phyloP scores from a whole-genome alignment of 2,329 filamentous ascomycete species.

The Trichophaea hybrida region DNA sequence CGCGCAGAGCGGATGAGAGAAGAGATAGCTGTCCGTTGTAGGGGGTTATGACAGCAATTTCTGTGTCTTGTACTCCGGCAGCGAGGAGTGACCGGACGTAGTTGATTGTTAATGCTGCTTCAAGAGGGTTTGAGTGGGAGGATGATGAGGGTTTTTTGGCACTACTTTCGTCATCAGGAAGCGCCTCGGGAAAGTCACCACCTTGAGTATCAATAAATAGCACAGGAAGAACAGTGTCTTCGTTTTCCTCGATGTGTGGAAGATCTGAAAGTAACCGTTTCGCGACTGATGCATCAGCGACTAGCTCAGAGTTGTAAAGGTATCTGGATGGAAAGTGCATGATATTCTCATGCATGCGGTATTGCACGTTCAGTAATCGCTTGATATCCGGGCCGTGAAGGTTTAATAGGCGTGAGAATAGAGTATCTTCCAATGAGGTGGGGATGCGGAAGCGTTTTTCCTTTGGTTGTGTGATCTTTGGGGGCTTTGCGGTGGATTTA shows the following conservation, averaged over 20 bases:
- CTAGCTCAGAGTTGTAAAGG: slow-evolving; percentile 67
- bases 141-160: slow-evolving; percentile 8
- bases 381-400: slow-evolving; percentile 76
- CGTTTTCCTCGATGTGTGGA: slow-evolving; percentile 57
- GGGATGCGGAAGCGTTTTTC: slow-evolving; percentile 31
- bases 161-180: slow-evolving; percentile 4
- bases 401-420: slow-evolving; percentile 76
- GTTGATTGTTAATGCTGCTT: slow-evolving; percentile 48
- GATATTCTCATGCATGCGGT: slow-evolving; percentile 92
- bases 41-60: slow-evolving; percentile 87
- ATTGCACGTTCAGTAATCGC: slow-evolving; percentile 89
- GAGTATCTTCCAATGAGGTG: slow-evolving; percentile 61
- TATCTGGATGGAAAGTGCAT: slow-evolving; percentile 88
- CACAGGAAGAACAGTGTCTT: slow-evolving; percentile 75
- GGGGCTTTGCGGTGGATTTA: slow-evolving; percentile 45
- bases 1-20: slow-evolving; percentile 61
- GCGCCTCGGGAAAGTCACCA: slow-evolving; percentile 68
- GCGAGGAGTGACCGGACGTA: slow-evolving; percentile 65
- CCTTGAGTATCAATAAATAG: slow-evolving; percentile 96
- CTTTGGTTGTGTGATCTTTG: slow-evolving; percentile 22
- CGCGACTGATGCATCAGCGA: slow-evolving; percentile 69
- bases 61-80: slow-evolving; percentile 63
- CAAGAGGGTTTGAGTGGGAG: slow-evolving; percentile 19
- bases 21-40: slow-evolving; percentile 87
- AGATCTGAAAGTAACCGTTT: slow-evolving; percentile 60